Evolutionary conservation across 177 flowering plant genomes (phyloP), one percentile per base, ranked within the genome.

Genomic region (Vitis hybrid): DNA sequence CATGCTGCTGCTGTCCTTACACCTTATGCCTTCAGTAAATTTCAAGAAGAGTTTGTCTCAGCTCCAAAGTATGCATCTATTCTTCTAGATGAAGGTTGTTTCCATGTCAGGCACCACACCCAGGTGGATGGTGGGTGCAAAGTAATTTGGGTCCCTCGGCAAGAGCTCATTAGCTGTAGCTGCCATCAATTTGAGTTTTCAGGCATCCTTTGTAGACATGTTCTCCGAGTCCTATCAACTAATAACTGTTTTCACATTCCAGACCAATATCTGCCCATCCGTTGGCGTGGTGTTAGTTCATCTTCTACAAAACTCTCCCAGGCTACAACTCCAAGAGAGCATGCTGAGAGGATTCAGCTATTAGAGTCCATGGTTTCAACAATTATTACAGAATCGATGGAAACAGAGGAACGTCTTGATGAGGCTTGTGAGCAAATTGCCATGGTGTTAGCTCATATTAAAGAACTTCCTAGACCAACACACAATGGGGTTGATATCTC

Each of bases 41-140:
- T 90, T 11, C 95, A 90, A 76, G 92, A 88, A 34, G 86, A 90
- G 68, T 86, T 90, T 64, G 82, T 83, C 7, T 71, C 87, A 71
- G 92, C 96, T 70, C 89, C 93, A 50, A 91, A 88, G 39, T 91
- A 86, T 67, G 93, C 96, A 11, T 87, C 91, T 3, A 72, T 88
- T 30, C 57, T 79, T 77, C 66, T 85, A 2, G 87, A 84, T 63
- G 89, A 87, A 48, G 77, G 72, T 65, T 81, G 72, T 73, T 90
- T 87, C 75, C 72, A 74, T 49, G 89, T 90, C 49, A 83, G 88
- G 70, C 95, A 90, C 79, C 95, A 90, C 50, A 81, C 87, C 0
- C 70, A 87, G 61, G 70, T 75, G 65, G 90, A 86, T 61, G 92
- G 92, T 8, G 91, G 89, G 15, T 79, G 68, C 79, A 87, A 85